Percentiles rank a stretch among this genome's conserved stretches.
Evolutionary conservation across 2,329 filamentous ascomycete species (phyloP).

Genomic region (Stagonosporopsis cucurbitacearum): DNA sequence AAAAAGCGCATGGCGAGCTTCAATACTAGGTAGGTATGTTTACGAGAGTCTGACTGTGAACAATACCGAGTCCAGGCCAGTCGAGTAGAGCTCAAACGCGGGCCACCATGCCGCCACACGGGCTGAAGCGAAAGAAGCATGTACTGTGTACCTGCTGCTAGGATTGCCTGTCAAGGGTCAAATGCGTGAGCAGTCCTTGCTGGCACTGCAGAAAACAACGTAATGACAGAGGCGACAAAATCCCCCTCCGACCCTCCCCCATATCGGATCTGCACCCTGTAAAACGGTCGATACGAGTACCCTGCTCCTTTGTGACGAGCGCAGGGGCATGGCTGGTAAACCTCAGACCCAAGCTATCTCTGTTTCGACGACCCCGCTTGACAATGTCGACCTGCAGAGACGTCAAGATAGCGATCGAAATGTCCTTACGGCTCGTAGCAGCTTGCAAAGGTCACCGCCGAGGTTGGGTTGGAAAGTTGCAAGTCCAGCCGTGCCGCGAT

Average conservation of each 20-base stretch:
- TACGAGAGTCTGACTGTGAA: not conserved
- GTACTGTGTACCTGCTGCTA: not conserved
- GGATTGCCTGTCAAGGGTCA: not conserved
- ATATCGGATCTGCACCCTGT: slow-evolving; percentile 13
- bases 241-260: not conserved
- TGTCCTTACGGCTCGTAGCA: not conserved
- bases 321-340: slow-evolving; percentile 4
- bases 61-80: not conserved
- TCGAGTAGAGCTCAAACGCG: slow-evolving; percentile 5
- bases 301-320: slow-evolving; percentile 4
- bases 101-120: slow-evolving; percentile 7
- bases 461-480: slow-evolving; percentile 1
- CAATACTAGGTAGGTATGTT: not conserved
- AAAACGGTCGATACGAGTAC: slow-evolving; percentile 5
- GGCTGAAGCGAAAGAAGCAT: slow-evolving; percentile 8
- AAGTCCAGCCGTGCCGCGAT: slow-evolving; percentile 3
- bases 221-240: slow-evolving; percentile 1
- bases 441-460: not conserved
- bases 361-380: slow-evolving; percentile 7
- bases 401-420: not conserved
- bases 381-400: not conserved
- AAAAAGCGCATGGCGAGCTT: not conserved
- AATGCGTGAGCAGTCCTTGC: not conserved
- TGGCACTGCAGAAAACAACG: slow-evolving; percentile 3
- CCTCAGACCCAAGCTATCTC: slow-evolving; percentile 5